A percentile compares a stretch with the other conserved stretches of the same genome.
These are phyloP conservation scores for Entomortierella chlamydospora DNA, from an alignment of 192 early-diverging fungal genomes.

Conservation along the genomic window DNA sequence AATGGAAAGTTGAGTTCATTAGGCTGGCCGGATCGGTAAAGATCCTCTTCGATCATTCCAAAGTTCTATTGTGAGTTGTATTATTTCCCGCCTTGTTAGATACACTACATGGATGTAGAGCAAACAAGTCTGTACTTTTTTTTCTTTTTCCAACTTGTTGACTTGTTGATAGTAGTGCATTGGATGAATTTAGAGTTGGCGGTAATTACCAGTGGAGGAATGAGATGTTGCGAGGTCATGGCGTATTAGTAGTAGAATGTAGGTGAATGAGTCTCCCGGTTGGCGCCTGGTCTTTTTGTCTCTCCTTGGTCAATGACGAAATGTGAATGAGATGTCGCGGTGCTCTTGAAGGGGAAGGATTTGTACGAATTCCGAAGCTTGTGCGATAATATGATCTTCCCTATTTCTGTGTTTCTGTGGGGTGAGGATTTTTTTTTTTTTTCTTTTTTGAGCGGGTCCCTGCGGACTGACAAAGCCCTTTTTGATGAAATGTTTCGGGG, in stretches of 20 bases:
- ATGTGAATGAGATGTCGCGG: not conserved
- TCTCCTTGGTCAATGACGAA: not conserved
- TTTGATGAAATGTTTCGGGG: too few species aligned
- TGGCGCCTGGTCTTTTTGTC: too few species aligned
- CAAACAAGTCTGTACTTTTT: not conserved
- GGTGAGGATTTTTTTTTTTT: too few species aligned
- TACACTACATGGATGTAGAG: not conserved
- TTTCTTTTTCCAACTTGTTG: too few species aligned
- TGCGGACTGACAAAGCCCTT: too few species aligned
- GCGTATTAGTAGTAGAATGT: slow-evolving; percentile 1
- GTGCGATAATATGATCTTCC: too few species aligned
- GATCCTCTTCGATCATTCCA: slow-evolving; percentile 97
- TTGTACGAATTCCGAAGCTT: too few species aligned
- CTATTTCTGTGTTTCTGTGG: too few species aligned
- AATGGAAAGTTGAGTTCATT: slow-evolving; percentile 99
- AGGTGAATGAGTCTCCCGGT: too few species aligned
- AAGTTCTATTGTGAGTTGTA: slow-evolving; percentile 78
- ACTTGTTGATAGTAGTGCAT: not conserved
- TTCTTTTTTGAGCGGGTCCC: too few species aligned
- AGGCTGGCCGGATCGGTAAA: slow-evolving; percentile 97
- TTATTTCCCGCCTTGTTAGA: not conserved
- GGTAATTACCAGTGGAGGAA: slow-evolving; percentile 75
- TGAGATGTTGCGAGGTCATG: slow-evolving; percentile 81
- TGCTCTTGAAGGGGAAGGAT: too few species aligned
- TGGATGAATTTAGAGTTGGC: not conserved